Evolutionary conservation across 257 asterid genomes (phyloP).

Genomic region (Solanum tarijense): DNA sequence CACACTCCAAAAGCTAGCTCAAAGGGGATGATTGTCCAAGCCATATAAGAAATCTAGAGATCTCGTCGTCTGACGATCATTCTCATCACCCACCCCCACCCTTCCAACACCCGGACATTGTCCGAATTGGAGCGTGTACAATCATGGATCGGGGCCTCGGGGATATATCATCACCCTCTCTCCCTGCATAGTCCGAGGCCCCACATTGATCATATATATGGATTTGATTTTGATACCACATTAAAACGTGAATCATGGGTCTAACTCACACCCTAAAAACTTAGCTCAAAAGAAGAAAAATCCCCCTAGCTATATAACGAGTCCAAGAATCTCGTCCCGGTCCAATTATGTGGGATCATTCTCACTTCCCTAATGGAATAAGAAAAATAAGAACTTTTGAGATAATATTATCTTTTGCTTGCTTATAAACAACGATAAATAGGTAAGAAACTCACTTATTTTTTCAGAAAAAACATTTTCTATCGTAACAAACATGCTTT

Average conservation of each 20-base stretch:
- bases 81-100: background rate
- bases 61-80: background rate
- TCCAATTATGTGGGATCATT: background rate
- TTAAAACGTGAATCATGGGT: background rate
- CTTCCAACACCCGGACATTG: background rate
- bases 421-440: background rate
- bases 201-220: background rate
- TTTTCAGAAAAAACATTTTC: background rate
- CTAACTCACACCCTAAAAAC: background rate
- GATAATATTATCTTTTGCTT: background rate
- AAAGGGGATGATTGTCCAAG: background rate
- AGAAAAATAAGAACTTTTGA: background rate
- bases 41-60: background rate
- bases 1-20: background rate
- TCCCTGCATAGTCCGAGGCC: background rate
- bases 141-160: background rate
- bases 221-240: background rate
- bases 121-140: background rate
- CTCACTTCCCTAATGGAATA: background rate
- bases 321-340: background rate
- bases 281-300: background rate
- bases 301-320: background rate
- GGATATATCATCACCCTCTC: background rate
- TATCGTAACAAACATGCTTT: background rate
- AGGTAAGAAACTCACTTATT: background rate